Base-by-base conservation (phyloP, 148 eudicot species). In the Beta vulgaris region DNA sequence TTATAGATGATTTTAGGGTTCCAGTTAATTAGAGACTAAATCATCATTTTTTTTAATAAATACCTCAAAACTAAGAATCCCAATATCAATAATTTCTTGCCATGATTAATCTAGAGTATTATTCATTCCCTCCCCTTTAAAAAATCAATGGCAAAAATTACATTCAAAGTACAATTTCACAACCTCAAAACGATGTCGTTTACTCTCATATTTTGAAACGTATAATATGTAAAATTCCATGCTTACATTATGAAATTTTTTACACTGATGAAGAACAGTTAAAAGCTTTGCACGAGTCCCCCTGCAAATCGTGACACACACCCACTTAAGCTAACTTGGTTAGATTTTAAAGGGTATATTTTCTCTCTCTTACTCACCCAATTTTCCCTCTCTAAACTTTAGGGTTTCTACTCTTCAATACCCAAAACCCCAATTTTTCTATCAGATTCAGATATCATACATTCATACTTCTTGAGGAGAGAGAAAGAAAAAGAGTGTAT, bases 351-450 rank as follows among this genome's bases (percentile, higher is more conserved):
- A 35, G 72, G 37, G 21, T 28, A 16, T 59, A 21, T 36, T 16
- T 37, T 62, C 36, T 77, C 74, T 48, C 68, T 71, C 71, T 48
- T 49, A 31, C 59, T 29, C 49, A 23, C 14, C 18, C 7, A 26
- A 29, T 16, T 60, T 43, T 26, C 61, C 40, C 76, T 78, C 76
- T 78, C 65, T 40, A 39, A n/a, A 39, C 37, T 42, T 68, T 80
- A 75, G 79, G 83, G 79, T 80, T 80, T 80, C 46, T 35, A 10
- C 29, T 49, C 26, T 77, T 40, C 48, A 29, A 35, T 13, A 6
- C 39, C 19, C 71, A 49, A 72, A 78, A 39, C 64, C 72, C 73
- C 35, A 15, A 14, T 32, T 31, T 23, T 60, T 29, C 34, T 54
- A 60, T 35, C 72, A 75, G 15, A 63, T 75, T 79, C 64, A 26